Conservation (phyloP, 257 asterid species). For the Henckelia pumila region DNA sequence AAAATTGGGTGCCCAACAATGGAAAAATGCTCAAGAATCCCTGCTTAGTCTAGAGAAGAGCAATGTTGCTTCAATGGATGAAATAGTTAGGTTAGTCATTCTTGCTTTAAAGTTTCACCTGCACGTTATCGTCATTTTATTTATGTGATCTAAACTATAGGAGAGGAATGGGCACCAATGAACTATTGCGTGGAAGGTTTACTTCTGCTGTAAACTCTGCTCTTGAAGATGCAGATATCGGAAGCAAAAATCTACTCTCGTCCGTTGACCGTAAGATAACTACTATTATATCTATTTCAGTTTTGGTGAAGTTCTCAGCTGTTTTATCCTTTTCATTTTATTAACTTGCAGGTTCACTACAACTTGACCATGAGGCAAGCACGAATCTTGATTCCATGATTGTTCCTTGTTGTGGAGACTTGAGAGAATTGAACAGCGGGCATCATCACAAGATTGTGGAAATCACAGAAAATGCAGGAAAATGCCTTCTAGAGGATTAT, state of each 20-base stretch:
- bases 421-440: conserved; percentile 74
- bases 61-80: conserved; percentile 68
- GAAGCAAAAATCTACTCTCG: conserved; percentile 71
- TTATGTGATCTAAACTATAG: conserved; percentile 32
- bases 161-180: conserved; percentile 80
- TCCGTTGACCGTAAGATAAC: conserved; percentile 78
- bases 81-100: conserved; percentile 76
- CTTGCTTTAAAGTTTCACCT: conserved; percentile 12
- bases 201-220: conserved; percentile 79
- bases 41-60: conserved; percentile 65
- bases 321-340: neutral
- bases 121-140: conserved; percentile 5
- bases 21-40: conserved; percentile 80
- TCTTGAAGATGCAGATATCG: conserved; percentile 69
- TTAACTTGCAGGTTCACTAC: conserved; percentile 63
- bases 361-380: conserved; percentile 90
- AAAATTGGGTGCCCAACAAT: conserved; percentile 77
- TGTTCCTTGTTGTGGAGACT: conserved; percentile 78
- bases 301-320: neutral
- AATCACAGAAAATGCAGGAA: conserved; percentile 81
- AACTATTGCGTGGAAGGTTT: conserved; percentile 55
- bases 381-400: conserved; percentile 73
- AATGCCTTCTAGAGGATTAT: conserved; percentile 81
- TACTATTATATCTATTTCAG: conserved; percentile 2
- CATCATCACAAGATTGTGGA: conserved; percentile 75